phyloP scores from a whole-genome alignment of 225 moss, liverwort and hornwort species.

The Thuidium tamariscinum region DNA sequence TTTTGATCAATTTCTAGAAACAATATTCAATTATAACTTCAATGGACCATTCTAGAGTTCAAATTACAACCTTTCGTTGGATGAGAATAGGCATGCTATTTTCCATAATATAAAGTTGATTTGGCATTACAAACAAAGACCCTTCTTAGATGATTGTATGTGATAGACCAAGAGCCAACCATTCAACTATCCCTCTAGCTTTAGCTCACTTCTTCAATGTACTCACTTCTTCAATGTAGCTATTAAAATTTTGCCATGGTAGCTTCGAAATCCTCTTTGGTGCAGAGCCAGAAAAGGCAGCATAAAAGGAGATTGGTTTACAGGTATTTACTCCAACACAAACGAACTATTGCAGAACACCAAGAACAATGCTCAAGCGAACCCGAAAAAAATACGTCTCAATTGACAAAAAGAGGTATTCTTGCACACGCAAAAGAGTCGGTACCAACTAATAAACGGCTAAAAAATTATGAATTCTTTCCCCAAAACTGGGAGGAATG shows the following conservation, averaged over 20 bases:
- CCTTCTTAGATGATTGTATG: neutral
- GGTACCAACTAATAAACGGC: neutral
- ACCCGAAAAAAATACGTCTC: neutral
- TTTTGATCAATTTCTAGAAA: neutral
- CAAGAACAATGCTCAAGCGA: no score
- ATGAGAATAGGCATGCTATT: neutral
- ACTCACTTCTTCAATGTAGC: no score
- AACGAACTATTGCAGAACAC: neutral
- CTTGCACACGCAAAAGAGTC: neutral
- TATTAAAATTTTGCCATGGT: rapidly evolving
- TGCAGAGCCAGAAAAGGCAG: neutral
- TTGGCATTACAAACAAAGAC: neutral
- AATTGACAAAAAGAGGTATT: neutral
- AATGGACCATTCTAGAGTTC: neutral
- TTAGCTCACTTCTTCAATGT: neutral
- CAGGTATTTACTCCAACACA: neutral
- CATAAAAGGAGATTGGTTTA: neutral
- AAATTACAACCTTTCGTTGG: neutral
- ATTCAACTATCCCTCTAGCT: no score
- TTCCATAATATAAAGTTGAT: neutral
- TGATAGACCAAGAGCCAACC: neutral
- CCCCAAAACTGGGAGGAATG: neutral
- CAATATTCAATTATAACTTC: neutral
- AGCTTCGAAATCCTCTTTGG: neutral
- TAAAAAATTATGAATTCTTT: neutral